Conservation (phyloP, 257 asterid genomes). For the Lavandula angustifolia region DNA sequence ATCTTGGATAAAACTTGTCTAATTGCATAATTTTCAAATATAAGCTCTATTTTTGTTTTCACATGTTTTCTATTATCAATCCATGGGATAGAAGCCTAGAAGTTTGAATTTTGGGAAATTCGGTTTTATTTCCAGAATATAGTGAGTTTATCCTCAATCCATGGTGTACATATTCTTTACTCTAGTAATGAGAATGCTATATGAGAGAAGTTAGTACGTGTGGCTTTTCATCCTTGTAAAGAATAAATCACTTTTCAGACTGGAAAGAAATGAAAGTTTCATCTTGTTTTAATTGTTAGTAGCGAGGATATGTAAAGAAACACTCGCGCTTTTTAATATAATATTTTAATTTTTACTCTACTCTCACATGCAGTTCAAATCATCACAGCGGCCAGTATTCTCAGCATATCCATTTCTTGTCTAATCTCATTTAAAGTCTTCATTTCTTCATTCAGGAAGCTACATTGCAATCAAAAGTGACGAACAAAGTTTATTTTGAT, state of each 20-base stretch:
- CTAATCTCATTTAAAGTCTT: constrained; percentile 6
- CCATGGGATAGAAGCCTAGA: background rate
- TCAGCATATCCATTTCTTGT: background rate
- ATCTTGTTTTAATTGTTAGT: background rate
- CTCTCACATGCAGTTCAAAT: constrained; percentile 1
- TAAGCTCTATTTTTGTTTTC: constrained; percentile 7
- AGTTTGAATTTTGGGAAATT: constrained; percentile 2
- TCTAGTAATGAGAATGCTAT: constrained; percentile 9
- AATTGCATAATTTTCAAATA: background rate
- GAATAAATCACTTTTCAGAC: background rate
- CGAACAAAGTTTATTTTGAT: constrained; percentile 81
- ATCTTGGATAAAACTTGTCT: constrained; percentile 14
- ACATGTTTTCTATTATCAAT: background rate
- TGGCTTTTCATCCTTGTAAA: background rate
- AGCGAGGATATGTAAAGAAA: constrained; percentile 3
- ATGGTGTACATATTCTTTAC: background rate
- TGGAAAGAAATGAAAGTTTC: background rate
- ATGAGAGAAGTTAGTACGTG: background rate
- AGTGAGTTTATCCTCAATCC: background rate
- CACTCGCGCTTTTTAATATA: background rate
- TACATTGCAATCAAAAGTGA: constrained; percentile 80
- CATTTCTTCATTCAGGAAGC: constrained; percentile 52
- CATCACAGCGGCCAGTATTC: constrained; percentile 1
- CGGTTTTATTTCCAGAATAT: background rate
- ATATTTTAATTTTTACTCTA: background rate